A percentile compares a stretch with the other conserved stretches of the same genome.
Evolutionary conservation across 345 rosid species (phyloP).

Genomic region (Ricinus communis): DNA sequence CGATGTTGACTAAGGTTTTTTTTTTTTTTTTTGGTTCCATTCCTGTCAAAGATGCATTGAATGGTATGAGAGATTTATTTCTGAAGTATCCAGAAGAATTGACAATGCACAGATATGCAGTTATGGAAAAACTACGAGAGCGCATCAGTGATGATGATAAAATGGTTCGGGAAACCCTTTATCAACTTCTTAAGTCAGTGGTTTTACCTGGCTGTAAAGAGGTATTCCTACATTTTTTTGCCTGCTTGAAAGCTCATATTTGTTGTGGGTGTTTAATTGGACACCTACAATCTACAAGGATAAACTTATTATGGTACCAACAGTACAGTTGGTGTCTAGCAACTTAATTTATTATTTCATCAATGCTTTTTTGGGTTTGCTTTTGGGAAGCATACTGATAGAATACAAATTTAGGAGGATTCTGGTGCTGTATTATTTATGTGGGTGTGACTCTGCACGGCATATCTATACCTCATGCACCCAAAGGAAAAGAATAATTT

Average conservation of each 20-base stretch:
- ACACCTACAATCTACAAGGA: neutral
- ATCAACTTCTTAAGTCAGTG: slow-evolving; percentile 53
- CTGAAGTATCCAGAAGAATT: slow-evolving; percentile 64
- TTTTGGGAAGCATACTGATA: neutral
- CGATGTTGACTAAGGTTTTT: slow-evolving; percentile 1
- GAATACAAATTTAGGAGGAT: neutral
- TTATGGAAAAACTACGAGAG: slow-evolving; percentile 65
- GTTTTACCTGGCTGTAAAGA: slow-evolving; percentile 70
- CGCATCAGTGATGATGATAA: slow-evolving; percentile 68
- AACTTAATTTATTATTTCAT: neutral
- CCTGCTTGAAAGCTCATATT: neutral
- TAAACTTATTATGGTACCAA: too few species aligned
- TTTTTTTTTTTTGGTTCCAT: slow-evolving; percentile 16
- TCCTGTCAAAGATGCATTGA: slow-evolving; percentile 62
- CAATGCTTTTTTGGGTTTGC: neutral
- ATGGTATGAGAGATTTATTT: slow-evolving; percentile 70
- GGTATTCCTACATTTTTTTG: slow-evolving; percentile 40
- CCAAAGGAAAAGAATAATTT: neutral
- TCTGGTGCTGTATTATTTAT: too few species aligned
- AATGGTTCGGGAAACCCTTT: slow-evolving; percentile 58
- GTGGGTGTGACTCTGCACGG: neutral
- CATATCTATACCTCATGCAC: neutral
- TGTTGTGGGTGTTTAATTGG: neutral
- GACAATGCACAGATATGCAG: slow-evolving; percentile 51
- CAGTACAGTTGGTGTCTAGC: too few species aligned